Evolutionary conservation across 305 asterid species (phyloP).

Genomic region (Ilex paraguariensis): DNA sequence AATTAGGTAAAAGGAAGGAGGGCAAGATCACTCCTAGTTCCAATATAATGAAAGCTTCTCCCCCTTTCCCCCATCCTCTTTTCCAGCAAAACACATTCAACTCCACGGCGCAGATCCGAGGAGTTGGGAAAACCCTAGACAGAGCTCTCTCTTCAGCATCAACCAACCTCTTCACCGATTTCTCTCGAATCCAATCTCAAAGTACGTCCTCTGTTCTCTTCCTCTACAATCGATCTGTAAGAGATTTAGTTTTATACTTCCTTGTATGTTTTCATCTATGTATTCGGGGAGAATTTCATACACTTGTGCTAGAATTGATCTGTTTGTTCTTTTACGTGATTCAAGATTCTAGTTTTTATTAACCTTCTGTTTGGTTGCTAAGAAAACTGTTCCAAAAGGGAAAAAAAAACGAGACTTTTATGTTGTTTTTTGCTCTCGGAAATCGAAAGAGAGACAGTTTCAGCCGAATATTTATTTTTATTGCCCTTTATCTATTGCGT

Average conservation of each 20-base stretch:
- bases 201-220: not conserved
- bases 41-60: not conserved
- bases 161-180: not conserved
- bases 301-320: too few species aligned
- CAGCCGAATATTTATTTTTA: not conserved
- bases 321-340: too few species aligned
- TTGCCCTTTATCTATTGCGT: too few species aligned
- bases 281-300: too few species aligned
- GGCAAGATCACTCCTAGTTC: not conserved
- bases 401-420: too few species aligned
- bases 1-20: not conserved
- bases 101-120: constrained; percentile 1
- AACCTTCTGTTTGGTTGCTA: too few species aligned
- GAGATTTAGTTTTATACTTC: too few species aligned
- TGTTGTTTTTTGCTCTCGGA: not conserved
- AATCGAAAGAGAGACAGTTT: not conserved
- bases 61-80: not conserved
- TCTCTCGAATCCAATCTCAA: not conserved
- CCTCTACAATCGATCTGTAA: not conserved
- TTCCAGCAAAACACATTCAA: too few species aligned
- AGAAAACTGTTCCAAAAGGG: too few species aligned
- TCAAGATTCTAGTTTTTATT: too few species aligned
- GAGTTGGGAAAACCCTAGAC: not conserved
- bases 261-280: not conserved
- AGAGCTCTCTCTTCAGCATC: not conserved